phyloP scores from a whole-genome alignment of 257 asterid genomes.

The Ilex aquifolium region DNA sequence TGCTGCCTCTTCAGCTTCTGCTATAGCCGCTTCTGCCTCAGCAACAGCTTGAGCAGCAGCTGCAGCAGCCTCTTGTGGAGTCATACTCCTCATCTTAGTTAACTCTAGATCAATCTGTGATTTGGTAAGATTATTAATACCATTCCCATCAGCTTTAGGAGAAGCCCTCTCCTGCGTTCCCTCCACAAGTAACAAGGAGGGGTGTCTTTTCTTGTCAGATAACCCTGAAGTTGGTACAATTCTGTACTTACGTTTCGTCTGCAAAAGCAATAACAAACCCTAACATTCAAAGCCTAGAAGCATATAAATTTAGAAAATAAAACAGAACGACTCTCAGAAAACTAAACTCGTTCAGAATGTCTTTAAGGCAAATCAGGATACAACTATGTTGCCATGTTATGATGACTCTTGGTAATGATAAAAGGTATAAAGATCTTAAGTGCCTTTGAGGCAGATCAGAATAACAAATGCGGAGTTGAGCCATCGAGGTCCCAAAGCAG shows the following conservation, averaged over 20 bases:
- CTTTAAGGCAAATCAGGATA: no score
- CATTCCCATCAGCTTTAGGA: neutral
- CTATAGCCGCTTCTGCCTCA: conserved; percentile 12
- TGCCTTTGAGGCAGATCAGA: neutral
- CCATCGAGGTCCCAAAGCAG: no score
- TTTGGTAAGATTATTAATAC: neutral
- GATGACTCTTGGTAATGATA: neutral
- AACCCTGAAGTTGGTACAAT: neutral
- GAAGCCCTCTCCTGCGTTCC: neutral
- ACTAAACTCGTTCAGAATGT: neutral
- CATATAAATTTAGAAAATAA: neutral
- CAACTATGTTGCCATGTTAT: neutral
- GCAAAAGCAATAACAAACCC: neutral
- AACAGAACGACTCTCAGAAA: neutral
- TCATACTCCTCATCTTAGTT: conserved; percentile 17
- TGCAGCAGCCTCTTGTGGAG: conserved; percentile 15
- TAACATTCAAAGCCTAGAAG: neutral
- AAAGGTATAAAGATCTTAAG: neutral
- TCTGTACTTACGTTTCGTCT: neutral
- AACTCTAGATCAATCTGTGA: conserved; percentile 11
- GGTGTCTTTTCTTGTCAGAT: neutral
- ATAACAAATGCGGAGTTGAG: neutral
- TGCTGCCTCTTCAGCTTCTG: conserved; percentile 11
- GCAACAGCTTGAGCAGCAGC: conserved; percentile 13
- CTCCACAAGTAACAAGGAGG: neutral